Base-by-base conservation (phyloP, 1,284 basidiomycete species). In the Filobasidium uniguttulatum region DNA sequence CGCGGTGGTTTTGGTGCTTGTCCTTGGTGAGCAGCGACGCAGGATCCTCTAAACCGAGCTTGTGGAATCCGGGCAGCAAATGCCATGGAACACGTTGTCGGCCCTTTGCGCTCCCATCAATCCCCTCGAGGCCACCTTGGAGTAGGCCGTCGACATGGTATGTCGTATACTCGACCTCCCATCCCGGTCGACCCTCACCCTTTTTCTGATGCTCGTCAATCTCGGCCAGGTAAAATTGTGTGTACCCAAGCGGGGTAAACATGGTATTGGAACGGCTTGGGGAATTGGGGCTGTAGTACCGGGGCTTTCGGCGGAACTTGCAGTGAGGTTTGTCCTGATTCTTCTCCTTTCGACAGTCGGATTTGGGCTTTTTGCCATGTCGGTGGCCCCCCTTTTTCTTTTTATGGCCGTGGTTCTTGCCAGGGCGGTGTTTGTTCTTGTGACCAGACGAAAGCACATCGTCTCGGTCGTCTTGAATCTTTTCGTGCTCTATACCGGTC, bases 121-220 rank as follows among this genome's bases (percentile, higher is more conserved):
- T 56, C 53, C 55, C 58, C 47, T 61, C 69, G 14, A 19, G 17
- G 14, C 53, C 50, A n/a, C 45, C 54, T 40, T 48, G 69, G 43
- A 75, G 68, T 35, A 76, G 68, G 37, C 63, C 61, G 43, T 63
- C 59, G 15, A 71, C 60, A 40, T 67, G 64, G 63, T 78, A 82
- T 43, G 85, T 89, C 65, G 82, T 61, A 65, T 89, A 89, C 66
- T 89, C 85, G 55, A 90, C 71, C 67, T 80, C 74, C 72, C 77
- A 87, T 58, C 72, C 68, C 3, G 84, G 83, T 49, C 71, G 9
- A 9, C 31, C 31, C 9, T n/a, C 10, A 9, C 31, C 60, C n/a
- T 73, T 71, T 58, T 75, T 70, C 62, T 77, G 76, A 19, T 75
- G 75, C 45, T 70, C 63, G 35, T 76, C 77, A 20, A 89, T 68